Evolutionary conservation across 495 filamentous ascomycete species (phyloP), one percentile per base, ranked within the genome.

Genomic region (Mytilinidion resinicola): DNA sequence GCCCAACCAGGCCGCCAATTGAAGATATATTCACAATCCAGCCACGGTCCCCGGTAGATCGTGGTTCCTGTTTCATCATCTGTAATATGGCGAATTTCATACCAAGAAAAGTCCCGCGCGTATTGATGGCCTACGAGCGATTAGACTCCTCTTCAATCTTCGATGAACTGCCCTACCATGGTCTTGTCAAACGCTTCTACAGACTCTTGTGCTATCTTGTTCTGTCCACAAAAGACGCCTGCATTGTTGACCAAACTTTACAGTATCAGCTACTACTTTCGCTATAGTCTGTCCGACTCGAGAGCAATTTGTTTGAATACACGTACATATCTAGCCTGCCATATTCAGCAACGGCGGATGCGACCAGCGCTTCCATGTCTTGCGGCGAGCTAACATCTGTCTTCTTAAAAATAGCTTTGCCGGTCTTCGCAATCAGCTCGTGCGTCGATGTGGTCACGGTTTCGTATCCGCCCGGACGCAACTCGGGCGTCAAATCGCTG

Each of bases 1-100:
- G 44, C 6, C 59, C 77, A 48, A 80, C 71, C 17, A 78, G 55
- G 0, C 80, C 78, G 58, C 76, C 66, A 1, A 79, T 70, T 6
- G 72, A 77, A 1, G 77, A 72, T 0, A 78, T 75, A 52, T 82
- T 84, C 33, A 83, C 66, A 37, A 84, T 80, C 78, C 79, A 82
- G 9, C 81, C 82, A 41, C 78, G 56, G 57, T 81, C 73, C 5
- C 76, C 74, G 3, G 65, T 74, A 0, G 68, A 30, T 56, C 70
- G 66, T 0, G 69, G 73, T 8, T 75, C 70, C 57, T 85, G 82
- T 15, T 66, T 62, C 12, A 82, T 57, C 74, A 82, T 80, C 64
- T 83, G 80, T 0, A 63, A 57, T n/a, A 73, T 58, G 0, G 75
- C 78, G 53, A 77, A 81, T 46, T 76, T 76, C 43, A 72, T 77